phyloP scores from a whole-genome alignment of 352 stramenopile genomes.

The Phytophthora rubi region DNA sequence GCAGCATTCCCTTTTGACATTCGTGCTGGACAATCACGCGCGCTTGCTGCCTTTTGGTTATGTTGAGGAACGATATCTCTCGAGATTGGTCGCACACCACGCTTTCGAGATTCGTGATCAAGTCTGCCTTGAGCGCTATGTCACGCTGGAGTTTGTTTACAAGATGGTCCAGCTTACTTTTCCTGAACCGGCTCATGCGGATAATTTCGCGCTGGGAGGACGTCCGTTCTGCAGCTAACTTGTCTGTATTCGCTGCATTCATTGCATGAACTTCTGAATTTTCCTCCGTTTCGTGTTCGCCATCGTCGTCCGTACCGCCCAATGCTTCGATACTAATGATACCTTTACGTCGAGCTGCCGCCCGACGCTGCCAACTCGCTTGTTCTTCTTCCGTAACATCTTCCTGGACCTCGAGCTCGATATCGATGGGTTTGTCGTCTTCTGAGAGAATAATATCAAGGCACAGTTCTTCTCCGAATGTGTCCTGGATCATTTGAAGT shows the following conservation, averaged over 20 bases:
- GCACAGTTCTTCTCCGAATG: conserved; percentile 60
- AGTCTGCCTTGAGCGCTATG: conserved; percentile 46
- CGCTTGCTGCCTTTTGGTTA: conserved; percentile 50
- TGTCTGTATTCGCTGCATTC: background rate
- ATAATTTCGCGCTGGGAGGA: conserved; percentile 36
- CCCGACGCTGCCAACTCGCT: conserved; percentile 31
- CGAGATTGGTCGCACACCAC: conserved; percentile 66
- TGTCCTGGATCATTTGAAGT: conserved; percentile 64
- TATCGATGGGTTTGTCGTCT: conserved; percentile 66
- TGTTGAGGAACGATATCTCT: conserved; percentile 48
- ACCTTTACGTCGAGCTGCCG: conserved; percentile 26
- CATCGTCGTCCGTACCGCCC: conserved; percentile 14
- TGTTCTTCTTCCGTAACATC: conserved; percentile 52
- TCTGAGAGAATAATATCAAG: conserved; percentile 59
- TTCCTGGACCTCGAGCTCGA: conserved; percentile 67
- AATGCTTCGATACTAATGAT: conserved; percentile 22
- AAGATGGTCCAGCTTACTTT: conserved; percentile 70
- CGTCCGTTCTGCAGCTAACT: conserved; percentile 3
- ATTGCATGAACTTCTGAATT: conserved; percentile 3
- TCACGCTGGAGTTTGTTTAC: conserved; percentile 70
- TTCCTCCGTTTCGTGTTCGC: conserved; percentile 1
- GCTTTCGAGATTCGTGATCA: conserved; percentile 56
- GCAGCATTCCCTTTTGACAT: conserved; percentile 61
- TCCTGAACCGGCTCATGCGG: conserved; percentile 70
- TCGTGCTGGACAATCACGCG: conserved; percentile 46